Base-by-base conservation (phyloP, 1,139 yeast genomes). In the Debaryomyces udenii region DNA sequence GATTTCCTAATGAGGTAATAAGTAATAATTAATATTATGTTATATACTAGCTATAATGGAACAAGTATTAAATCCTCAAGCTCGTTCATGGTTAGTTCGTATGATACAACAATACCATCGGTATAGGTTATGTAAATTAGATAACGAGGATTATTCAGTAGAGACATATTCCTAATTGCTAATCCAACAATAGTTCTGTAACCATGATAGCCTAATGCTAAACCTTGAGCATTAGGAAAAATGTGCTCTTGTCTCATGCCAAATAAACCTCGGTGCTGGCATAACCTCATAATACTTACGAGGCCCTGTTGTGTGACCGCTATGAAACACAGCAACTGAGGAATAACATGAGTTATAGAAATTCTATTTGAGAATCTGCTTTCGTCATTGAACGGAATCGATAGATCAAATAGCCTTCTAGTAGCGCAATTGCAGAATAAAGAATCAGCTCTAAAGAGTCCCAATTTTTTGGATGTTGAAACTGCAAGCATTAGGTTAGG, bases 191-290 rank as follows among this genome's bases (percentile, higher is more conserved):
- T 65, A 1, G 72, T 62, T 32, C 72, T 48, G 38, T 54, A 58
- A 0, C 68, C 70, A 35, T 57, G 52, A 31, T 52, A 47, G 3
- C 67, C 64, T 26, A 59, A 40, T 0, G 62, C 60, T 27, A 67
- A 44, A 7, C 56, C 53, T 7, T 54, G 40, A 7, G 68, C 68
- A 50, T 74, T 68, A 4, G 82, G 80, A 38, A 82, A 70, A 1
- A 77, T 55, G 47, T 68, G 74, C 52, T 84, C 91, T 49, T 81
- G 86, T 32, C 90, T 62, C 71, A 83, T 66, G 2, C 81, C 79
- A 48, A 64, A 72, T 0, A 83, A 55, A 0, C 88, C 88, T 22
- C 82, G 58, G 52, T 72, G 72, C 37, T 70, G 67, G 20, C 86
- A 81, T 31, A 84, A 55, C 30, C 91, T 58, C 61, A 82, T 72